A percentile compares a stretch with the other conserved stretches of the same genome.
These are phyloP conservation scores for Arabidopsis suecica DNA, from an alignment of 345 rosid genomes.

Conservation along the genomic window DNA sequence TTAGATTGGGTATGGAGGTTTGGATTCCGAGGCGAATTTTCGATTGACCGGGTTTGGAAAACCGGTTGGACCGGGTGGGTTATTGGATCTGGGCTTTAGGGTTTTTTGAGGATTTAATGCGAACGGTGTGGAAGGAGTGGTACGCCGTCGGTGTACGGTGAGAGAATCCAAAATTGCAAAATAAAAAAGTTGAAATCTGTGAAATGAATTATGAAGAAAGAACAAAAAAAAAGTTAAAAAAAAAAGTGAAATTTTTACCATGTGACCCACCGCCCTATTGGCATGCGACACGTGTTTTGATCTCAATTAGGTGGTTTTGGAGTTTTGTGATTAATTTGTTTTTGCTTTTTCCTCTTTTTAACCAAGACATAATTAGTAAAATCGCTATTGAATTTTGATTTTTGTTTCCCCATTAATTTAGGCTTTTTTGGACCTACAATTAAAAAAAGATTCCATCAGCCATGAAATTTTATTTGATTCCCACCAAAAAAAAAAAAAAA, in stretches of 20 bases:
- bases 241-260: constrained; percentile 15
- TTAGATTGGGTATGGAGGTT: constrained; percentile 36
- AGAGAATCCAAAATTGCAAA: constrained; percentile 26
- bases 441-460: not conserved
- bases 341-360: constrained; percentile 20
- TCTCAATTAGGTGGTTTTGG: constrained; percentile 24
- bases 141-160: constrained; percentile 52
- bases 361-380: constrained; percentile 40
- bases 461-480: constrained; percentile 3
- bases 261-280: constrained; percentile 46
- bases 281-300: constrained; percentile 42
- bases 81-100: constrained; percentile 26
- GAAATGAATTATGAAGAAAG: constrained; percentile 36
- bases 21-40: constrained; percentile 51
- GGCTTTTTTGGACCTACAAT: constrained; percentile 41
- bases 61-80: constrained; percentile 22
- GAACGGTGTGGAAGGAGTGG: constrained; percentile 27
- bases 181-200: constrained; percentile 31
- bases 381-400: constrained; percentile 12
- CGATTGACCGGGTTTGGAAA: constrained; percentile 52
- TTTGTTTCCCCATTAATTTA: constrained; percentile 39
- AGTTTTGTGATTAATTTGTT: constrained; percentile 36
- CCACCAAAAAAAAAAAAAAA: too few relatives aligned
- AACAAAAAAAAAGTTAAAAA: not conserved
- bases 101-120: not conserved